Evolutionary conservation across 768 basidiomycete species (phyloP).

Genomic region (Auricularia cornea): DNA sequence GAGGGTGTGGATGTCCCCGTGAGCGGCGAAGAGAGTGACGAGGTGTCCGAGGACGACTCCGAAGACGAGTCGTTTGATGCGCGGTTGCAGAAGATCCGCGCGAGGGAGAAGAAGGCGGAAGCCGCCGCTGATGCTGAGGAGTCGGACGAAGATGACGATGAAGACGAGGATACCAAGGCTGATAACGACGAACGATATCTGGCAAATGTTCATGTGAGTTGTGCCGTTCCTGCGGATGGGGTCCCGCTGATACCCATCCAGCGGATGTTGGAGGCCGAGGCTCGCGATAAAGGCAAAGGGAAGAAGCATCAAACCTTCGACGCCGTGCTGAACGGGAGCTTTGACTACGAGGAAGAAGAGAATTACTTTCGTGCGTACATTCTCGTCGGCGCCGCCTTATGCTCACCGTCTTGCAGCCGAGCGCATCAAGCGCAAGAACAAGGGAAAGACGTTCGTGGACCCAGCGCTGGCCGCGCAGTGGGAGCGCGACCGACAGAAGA

Average conservation of each 20-base stretch:
- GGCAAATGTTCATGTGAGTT: neutral
- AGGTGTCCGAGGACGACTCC: too few species aligned
- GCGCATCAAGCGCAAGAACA: slow-evolving; percentile 40
- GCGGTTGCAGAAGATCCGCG: neutral
- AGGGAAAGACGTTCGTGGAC: slow-evolving; percentile 33
- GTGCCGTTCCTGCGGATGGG: neutral
- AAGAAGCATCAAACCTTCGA: slow-evolving; percentile 47
- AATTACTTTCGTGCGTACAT: slow-evolving; percentile 42
- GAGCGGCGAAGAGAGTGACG: too few species aligned
- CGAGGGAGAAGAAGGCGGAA: slow-evolving; percentile 6
- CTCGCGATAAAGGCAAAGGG: slow-evolving; percentile 32
- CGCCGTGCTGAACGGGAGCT: slow-evolving; percentile 48
- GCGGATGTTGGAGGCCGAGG: too few species aligned
- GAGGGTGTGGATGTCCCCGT: slow-evolving; percentile 18
- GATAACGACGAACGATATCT: slow-evolving; percentile 23
- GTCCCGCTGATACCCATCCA: slow-evolving; percentile 12
- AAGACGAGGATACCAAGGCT: slow-evolving; percentile 8
- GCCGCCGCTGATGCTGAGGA: slow-evolving; percentile 20
- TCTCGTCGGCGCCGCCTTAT: neutral
- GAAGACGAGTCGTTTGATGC: neutral
- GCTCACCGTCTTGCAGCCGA: slow-evolving; percentile 22
- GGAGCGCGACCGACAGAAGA: slow-evolving; percentile 75
- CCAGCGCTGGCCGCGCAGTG: slow-evolving; percentile 57
- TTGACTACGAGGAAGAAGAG: slow-evolving; percentile 14
- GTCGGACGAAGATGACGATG: slow-evolving; percentile 16